Percentiles rank a stretch among this genome's conserved stretches.
phyloP scores from a whole-genome alignment of 1,284 basidiomycete species.

The Hymenochaete sp. region DNA sequence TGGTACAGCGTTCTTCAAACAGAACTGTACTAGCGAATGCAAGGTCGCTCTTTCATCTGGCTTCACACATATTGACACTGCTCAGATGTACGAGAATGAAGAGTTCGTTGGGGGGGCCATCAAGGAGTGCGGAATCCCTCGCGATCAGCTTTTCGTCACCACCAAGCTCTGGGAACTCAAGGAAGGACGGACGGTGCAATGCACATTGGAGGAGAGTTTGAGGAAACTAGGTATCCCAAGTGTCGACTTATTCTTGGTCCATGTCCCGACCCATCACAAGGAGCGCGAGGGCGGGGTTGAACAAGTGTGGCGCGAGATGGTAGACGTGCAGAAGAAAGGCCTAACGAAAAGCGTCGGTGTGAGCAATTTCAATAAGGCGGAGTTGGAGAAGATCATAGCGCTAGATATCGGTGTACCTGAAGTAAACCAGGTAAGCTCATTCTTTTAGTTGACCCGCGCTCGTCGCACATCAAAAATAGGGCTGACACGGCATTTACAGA shows the following conservation, averaged over 20 bases:
- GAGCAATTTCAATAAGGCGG: constrained; percentile 66
- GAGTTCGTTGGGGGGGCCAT: constrained; percentile 45
- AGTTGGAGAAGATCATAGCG: constrained; percentile 56
- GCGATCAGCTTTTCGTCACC: constrained; percentile 53
- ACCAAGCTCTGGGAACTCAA: constrained; percentile 45
- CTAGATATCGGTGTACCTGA: constrained; percentile 54
- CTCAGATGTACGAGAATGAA: constrained; percentile 61
- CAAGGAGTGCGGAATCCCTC: constrained; percentile 37
- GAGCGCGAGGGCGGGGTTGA: too few species aligned
- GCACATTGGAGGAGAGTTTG: constrained; percentile 44
- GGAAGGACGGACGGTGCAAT: constrained; percentile 40
- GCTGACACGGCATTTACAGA: constrained; percentile 42
- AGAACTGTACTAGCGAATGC: constrained; percentile 44
- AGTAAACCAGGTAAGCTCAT: constrained; percentile 61
- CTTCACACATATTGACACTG: constrained; percentile 65
- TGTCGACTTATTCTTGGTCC: constrained; percentile 75
- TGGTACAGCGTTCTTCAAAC: constrained; percentile 48
- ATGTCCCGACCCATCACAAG: constrained; percentile 39
- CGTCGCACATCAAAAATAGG: too few species aligned
- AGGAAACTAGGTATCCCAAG: constrained; percentile 55
- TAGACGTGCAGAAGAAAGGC: constrained; percentile 57
- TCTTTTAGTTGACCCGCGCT: too few species aligned
- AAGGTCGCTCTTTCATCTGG: constrained; percentile 49
- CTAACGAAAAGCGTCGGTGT: constrained; percentile 76
- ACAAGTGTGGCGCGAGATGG: constrained; percentile 64